phyloP scores from a whole-genome alignment of 768 basidiomycete species.

The Rhizopogon salebrosus region DNA sequence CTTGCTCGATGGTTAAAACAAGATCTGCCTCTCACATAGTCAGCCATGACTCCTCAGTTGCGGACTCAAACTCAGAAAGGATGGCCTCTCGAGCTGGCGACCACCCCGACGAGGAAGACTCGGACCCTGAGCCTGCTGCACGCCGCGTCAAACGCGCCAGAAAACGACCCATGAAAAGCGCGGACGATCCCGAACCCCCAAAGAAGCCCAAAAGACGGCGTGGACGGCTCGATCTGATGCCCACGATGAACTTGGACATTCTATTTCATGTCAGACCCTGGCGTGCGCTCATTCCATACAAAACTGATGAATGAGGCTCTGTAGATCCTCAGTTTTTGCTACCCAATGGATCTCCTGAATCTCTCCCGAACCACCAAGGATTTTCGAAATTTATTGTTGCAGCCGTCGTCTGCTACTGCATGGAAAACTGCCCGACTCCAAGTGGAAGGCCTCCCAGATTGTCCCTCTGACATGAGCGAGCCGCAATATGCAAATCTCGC shows the following conservation, averaged over 20 bases:
- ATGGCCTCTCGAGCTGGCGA: not conserved
- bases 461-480: constrained; percentile 41
- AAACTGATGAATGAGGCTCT: not conserved
- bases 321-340: constrained; percentile 33
- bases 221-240: constrained; percentile 18
- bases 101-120: not conserved
- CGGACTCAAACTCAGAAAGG: not conserved
- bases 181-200: not conserved
- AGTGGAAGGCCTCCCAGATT: constrained; percentile 33
- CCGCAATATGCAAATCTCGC: constrained; percentile 40
- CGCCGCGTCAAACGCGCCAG: not conserved
- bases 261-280: constrained; percentile 2
- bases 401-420: constrained; percentile 13
- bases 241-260: constrained; percentile 18
- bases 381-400: constrained; percentile 30
- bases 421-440: constrained; percentile 36
- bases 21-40: not conserved
- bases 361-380: constrained; percentile 32
- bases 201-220: not conserved
- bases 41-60: not conserved
- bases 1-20: not conserved
- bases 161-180: not conserved
- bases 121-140: not conserved
- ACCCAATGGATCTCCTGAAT: constrained; percentile 37
- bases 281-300: not conserved